Evolutionary conservation across 1,139 yeast species (phyloP).

Genomic region (Zygoascus meyerae): DNA sequence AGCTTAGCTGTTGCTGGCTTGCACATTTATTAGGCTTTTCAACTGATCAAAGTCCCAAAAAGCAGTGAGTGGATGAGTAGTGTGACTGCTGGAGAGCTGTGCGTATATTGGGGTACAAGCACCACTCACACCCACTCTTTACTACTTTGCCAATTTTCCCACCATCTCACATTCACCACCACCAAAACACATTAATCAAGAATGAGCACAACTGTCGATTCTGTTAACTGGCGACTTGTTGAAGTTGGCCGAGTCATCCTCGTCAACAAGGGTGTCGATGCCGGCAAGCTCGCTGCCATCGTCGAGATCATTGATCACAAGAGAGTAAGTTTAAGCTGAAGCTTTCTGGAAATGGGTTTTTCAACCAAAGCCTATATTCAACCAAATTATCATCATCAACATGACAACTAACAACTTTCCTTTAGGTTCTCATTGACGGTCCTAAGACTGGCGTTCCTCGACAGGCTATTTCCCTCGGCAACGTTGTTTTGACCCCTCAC

Average conservation of each 20-base stretch:
- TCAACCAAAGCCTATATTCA: background rate
- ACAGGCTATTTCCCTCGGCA: conserved; percentile 83
- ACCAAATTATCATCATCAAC: background rate
- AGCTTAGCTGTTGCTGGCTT: no score
- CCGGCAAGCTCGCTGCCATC: conserved; percentile 85
- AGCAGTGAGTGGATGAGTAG: background rate
- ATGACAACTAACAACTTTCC: conserved; percentile 8
- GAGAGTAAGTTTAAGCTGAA: conserved; percentile 66
- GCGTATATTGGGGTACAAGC: conserved; percentile 7
- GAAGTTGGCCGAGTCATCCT: conserved; percentile 99
- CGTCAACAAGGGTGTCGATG: conserved; percentile 61
- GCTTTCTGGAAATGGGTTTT: no score
- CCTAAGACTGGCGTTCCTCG: conserved; percentile 84
- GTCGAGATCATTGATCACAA: conserved; percentile 99
- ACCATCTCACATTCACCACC: conserved; percentile 11
- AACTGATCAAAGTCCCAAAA: no score
- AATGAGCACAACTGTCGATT: conserved; percentile 64
- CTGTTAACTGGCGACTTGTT: conserved; percentile 98
- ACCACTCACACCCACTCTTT: conserved; percentile 5
- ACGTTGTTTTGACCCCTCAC: conserved; percentile 88
- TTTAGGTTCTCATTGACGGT: conserved; percentile 90
- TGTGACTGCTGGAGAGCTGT: background rate
- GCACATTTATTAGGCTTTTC: no score
- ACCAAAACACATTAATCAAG: conserved; percentile 10
- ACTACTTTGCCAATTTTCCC: conserved; percentile 7